Percentiles rank a stretch among this genome's conserved stretches.
These are phyloP conservation scores for Aspergillus biplanus DNA, from an alignment of 495 filamentous ascomycete genomes.

Conservation along the genomic window DNA sequence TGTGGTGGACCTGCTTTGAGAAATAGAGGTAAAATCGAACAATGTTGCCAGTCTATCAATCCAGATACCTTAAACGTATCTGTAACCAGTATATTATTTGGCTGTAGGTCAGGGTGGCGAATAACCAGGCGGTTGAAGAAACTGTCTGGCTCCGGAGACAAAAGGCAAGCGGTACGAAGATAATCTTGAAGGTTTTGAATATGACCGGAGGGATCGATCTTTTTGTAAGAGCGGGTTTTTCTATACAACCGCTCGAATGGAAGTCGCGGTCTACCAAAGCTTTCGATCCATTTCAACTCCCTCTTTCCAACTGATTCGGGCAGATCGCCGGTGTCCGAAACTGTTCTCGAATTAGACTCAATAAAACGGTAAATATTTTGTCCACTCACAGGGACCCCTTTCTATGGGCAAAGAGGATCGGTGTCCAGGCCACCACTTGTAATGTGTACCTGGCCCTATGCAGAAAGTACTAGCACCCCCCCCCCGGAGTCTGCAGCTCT, in stretches of 20 bases:
- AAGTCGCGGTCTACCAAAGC: constrained; percentile 23
- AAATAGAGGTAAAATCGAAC: constrained; percentile 25
- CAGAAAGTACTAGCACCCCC: constrained; percentile 11
- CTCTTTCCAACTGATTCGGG: constrained; percentile 22
- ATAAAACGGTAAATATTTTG: constrained; percentile 1
- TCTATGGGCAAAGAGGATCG: constrained; percentile 20
- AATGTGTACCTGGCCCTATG: constrained; percentile 29
- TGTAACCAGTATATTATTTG: constrained; percentile 29
- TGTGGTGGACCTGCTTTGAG: constrained; percentile 25
- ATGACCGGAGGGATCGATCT: constrained; percentile 22
- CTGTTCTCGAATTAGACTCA: too few species aligned
- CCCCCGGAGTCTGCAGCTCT: neutral
- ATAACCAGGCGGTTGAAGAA: constrained; percentile 20
- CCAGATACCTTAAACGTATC: constrained; percentile 20
- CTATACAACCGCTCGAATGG: constrained; percentile 26
- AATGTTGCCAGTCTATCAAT: constrained; percentile 32
- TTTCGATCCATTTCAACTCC: constrained; percentile 23
- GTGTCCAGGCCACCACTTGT: constrained; percentile 26
- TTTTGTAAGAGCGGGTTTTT: constrained; percentile 25
- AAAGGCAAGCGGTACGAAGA: constrained; percentile 22
- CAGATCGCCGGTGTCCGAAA: too few species aligned
- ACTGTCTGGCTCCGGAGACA: constrained; percentile 6
- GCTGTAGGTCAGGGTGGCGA: constrained; percentile 32
- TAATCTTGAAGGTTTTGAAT: constrained; percentile 21
- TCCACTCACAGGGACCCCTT: constrained; percentile 29